Evolutionary conservation across 2,329 filamentous ascomycete species (phyloP).

Genomic region (Esteya vermicola): DNA sequence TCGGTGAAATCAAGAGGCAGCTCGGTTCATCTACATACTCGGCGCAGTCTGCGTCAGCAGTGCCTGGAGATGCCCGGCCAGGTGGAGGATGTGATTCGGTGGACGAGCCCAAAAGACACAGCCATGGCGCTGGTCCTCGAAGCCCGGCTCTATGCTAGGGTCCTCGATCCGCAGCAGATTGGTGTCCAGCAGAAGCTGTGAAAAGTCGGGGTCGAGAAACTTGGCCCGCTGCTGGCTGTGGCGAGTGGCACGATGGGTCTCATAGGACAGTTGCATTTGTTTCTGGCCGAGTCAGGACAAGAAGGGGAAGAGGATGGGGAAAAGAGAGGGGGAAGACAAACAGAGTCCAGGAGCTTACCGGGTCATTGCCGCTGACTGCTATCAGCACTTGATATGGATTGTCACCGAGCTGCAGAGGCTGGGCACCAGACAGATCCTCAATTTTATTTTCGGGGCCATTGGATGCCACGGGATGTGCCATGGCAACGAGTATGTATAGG

Average conservation of each 20-base stretch:
- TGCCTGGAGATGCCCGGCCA: conserved; percentile 57
- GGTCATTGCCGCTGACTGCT: conserved; percentile 47
- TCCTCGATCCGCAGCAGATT: conserved; percentile 58
- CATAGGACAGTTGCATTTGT: conserved; percentile 59
- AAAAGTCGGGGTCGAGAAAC: conserved; percentile 54
- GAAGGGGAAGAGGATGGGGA: not conserved
- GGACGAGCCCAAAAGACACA: conserved; percentile 83
- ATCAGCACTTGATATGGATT: conserved; percentile 72
- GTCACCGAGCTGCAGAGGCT: conserved; percentile 33
- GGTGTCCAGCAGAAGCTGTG: conserved; percentile 60
- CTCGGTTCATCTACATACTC: no score
- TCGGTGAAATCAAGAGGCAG: conserved; percentile 2
- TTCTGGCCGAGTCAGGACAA: conserved; percentile 23
- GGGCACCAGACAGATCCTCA: conserved; percentile 38
- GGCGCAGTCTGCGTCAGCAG: conserved; percentile 51
- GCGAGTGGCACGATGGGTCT: conserved; percentile 56
- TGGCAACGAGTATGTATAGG: not conserved
- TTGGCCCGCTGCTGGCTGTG: conserved; percentile 64
- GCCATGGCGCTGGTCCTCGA: conserved; percentile 64
- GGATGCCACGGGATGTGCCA: conserved; percentile 15
- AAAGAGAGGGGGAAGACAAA: not conserved
- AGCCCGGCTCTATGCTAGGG: conserved; percentile 49
- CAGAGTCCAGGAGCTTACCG: conserved; percentile 32
- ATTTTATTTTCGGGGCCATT: conserved; percentile 34
- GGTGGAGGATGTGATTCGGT: conserved; percentile 50